Percentiles rank a stretch among this genome's conserved stretches.
Conservation (phyloP, 2,329 filamentous ascomycete genomes). For the Alternaria triticimaculans region DNA sequence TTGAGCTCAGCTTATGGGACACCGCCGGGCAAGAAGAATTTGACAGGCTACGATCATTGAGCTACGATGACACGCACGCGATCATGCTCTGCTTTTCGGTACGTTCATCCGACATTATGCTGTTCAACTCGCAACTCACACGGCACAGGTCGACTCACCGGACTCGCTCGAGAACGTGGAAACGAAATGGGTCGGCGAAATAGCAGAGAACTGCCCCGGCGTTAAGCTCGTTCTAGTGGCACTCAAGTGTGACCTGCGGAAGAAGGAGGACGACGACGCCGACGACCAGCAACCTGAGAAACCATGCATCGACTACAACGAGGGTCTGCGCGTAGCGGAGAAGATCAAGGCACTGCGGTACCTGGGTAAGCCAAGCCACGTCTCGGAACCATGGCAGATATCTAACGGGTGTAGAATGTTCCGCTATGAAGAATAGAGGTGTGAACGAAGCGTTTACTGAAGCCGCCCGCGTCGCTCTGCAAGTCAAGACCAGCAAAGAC, state of each 20-base stretch:
- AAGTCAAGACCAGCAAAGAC: constrained; percentile 60
- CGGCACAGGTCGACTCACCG: constrained; percentile 77
- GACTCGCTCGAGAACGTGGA: constrained; percentile 98
- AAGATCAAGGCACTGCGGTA: constrained; percentile 93
- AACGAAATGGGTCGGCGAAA: constrained; percentile 98
- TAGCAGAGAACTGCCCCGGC: constrained; percentile 94
- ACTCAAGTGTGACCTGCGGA: constrained; percentile 94
- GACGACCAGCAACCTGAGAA: constrained; percentile 51
- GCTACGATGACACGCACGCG: constrained; percentile 96
- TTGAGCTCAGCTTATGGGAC: constrained; percentile 97
- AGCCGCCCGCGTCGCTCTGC: constrained; percentile 88
- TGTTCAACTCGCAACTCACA: constrained; percentile 7
- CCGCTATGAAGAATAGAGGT: constrained; percentile 95
- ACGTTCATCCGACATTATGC: background rate
- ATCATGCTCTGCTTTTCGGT: constrained; percentile 97
- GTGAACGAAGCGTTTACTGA: constrained; percentile 99
- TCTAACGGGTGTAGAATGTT: constrained; percentile 72
- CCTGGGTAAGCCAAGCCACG: constrained; percentile 62
- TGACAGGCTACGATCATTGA: constrained; percentile 91
- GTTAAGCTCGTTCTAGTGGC: constrained; percentile 95
- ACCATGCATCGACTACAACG: constrained; percentile 85
- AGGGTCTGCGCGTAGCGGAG: constrained; percentile 88
- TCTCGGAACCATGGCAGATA: background rate
- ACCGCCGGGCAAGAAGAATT: constrained; percentile 99
- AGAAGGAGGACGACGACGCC: constrained; percentile 70